phyloP scores from a whole-genome alignment of 2,329 filamentous ascomycete genomes.

The Colletotrichum sp. region DNA sequence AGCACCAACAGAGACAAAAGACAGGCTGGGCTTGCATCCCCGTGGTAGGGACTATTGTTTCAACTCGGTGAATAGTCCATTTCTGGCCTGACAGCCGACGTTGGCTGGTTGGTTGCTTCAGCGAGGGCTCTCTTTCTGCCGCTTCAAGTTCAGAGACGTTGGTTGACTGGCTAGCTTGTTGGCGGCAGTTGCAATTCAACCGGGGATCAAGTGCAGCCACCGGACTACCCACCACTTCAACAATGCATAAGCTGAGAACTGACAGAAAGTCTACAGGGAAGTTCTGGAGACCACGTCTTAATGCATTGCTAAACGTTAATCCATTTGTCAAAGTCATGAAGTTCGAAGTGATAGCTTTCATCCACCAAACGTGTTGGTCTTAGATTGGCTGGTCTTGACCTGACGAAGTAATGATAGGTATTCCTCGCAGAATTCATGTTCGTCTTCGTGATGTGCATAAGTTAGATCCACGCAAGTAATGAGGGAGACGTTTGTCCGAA shows the following conservation, averaged over 20 bases:
- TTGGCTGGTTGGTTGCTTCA: background rate
- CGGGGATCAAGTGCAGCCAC: background rate
- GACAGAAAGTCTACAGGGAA: background rate
- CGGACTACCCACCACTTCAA: background rate
- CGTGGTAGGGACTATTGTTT: background rate
- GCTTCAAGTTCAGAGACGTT: background rate
- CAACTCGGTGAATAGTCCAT: background rate
- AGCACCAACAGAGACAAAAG: background rate
- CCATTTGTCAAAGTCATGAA: background rate
- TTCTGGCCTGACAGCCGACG: background rate
- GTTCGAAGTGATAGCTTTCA: background rate
- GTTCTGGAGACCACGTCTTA: background rate
- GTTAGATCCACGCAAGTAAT: background rate
- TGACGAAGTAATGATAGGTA: background rate
- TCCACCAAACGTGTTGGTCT: background rate
- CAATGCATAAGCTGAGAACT: background rate
- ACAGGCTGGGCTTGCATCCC: background rate
- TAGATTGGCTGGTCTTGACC: background rate
- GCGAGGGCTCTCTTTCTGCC: background rate
- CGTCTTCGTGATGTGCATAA: background rate
- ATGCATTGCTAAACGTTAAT: background rate
- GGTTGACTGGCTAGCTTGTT: background rate
- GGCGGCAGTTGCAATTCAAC: background rate
- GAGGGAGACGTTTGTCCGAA: background rate
- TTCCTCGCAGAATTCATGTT: background rate